phyloP scores from a whole-genome alignment of 2,329 filamentous ascomycete genomes.

The Beauveria sp. region DNA sequence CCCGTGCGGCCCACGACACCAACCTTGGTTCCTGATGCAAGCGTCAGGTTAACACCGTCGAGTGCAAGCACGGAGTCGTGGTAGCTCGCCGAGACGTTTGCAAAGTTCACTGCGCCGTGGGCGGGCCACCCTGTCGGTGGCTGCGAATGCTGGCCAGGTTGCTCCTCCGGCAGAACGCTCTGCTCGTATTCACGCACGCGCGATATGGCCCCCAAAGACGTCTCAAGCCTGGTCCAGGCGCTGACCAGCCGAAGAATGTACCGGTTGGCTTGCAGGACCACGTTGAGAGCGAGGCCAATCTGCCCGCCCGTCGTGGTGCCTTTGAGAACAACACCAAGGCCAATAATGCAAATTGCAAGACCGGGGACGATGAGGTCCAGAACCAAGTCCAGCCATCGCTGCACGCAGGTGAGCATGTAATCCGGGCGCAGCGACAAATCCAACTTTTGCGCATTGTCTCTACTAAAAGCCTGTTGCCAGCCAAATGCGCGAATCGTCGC shows the following conservation, averaged over 20 bases:
- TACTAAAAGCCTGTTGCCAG: not conserved
- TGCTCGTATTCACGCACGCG: conserved; percentile 16
- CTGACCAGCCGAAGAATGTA: not conserved
- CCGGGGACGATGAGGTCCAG: conserved; percentile 32
- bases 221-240: conserved; percentile 16
- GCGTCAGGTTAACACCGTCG: conserved; percentile 35
- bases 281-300: not conserved
- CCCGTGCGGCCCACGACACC: conserved; percentile 43
- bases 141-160: not conserved
- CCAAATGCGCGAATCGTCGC: conserved; percentile 9
- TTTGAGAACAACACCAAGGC: not conserved
- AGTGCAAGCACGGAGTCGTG: conserved; percentile 24
- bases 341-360: not conserved
- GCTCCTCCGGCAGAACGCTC: conserved; percentile 16
- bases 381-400: conserved; percentile 37
- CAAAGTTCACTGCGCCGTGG: conserved; percentile 15
- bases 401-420: conserved; percentile 33
- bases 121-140: conserved; percentile 17
- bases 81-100: conserved; percentile 15
- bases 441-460: not conserved
- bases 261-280: not conserved
- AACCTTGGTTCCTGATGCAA: conserved; percentile 36
- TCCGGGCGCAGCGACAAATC: not conserved
- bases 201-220: conserved; percentile 18
- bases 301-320: not conserved